Conservation (phyloP, 768 basidiomycete genomes). For the Saitozyma podzolica region DNA sequence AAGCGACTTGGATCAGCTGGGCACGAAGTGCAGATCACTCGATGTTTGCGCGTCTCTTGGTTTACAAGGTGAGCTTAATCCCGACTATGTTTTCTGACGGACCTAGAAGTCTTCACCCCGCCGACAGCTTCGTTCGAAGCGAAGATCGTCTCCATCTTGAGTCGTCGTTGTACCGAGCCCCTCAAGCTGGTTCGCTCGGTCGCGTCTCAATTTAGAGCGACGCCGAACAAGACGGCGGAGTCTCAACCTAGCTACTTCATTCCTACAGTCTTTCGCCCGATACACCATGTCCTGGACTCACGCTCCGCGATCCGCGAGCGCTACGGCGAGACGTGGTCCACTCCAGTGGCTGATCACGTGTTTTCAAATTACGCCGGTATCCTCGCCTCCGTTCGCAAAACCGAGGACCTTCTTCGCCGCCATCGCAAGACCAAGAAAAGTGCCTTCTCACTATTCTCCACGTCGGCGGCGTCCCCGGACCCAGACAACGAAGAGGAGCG, state of each 20-base stretch:
- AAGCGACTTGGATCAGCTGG: neutral
- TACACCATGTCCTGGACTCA: slow-evolving; percentile 66
- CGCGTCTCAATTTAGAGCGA: slow-evolving; percentile 83
- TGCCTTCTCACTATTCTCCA: slow-evolving; percentile 72
- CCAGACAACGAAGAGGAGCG: slow-evolving; percentile 84
- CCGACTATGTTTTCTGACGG: neutral
- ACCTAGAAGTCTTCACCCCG: slow-evolving; percentile 14
- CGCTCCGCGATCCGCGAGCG: slow-evolving; percentile 62
- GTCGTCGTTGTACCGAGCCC: slow-evolving; percentile 78
- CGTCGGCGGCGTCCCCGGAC: slow-evolving; percentile 57
- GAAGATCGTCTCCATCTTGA: slow-evolving; percentile 65
- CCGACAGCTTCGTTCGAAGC: slow-evolving; percentile 21
- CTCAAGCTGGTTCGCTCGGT: slow-evolving; percentile 82
- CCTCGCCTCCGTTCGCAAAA: slow-evolving; percentile 82
- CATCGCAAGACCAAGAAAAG: slow-evolving; percentile 83
- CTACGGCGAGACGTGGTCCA: slow-evolving; percentile 56
- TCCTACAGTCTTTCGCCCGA: slow-evolving; percentile 72
- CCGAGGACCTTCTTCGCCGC: slow-evolving; percentile 80
- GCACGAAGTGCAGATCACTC: neutral
- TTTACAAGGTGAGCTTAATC: too few species aligned
- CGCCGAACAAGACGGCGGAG: slow-evolving; percentile 60
- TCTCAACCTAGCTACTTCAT: slow-evolving; percentile 86
- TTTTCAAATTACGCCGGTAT: slow-evolving; percentile 71
- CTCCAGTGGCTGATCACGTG: slow-evolving; percentile 68
- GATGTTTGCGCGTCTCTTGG: too few species aligned